Evolutionary conservation across 202 grass and related monocot species (phyloP).

Genomic region (Saccharum hybrid): DNA sequence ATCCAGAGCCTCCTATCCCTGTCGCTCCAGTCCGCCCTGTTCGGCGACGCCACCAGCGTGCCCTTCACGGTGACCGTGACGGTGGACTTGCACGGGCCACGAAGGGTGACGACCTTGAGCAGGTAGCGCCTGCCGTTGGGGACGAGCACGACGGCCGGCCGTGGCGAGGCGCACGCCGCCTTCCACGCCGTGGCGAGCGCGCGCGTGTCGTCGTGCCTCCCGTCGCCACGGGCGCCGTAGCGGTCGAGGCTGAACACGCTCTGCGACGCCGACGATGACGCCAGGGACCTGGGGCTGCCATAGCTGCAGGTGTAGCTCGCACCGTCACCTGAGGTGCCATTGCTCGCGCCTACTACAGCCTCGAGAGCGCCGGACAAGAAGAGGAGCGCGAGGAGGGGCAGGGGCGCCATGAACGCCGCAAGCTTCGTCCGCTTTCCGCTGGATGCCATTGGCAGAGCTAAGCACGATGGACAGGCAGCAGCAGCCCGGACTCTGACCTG

Average conservation of each 20-base stretch:
- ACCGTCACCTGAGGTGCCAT: background rate
- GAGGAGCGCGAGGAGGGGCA: background rate
- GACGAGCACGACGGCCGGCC: slow-evolving; percentile 55
- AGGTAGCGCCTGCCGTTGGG: slow-evolving; percentile 53
- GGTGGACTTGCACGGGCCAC: slow-evolving; percentile 60
- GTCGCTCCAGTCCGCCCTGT: slow-evolving; percentile 41
- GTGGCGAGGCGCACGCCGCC: slow-evolving; percentile 52
- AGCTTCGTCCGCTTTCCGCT: background rate
- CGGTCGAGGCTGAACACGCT: slow-evolving; percentile 22
- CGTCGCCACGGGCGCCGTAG: slow-evolving; percentile 63
- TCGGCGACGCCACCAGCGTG: slow-evolving; percentile 55
- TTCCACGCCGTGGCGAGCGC: slow-evolving; percentile 62
- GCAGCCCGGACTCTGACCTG: background rate
- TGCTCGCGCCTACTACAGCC: background rate
- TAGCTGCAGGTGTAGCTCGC: background rate
- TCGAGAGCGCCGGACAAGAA: background rate
- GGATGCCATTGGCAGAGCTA: background rate
- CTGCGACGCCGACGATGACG: background rate
- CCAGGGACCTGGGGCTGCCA: background rate
- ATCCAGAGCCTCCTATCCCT: slow-evolving; percentile 56
- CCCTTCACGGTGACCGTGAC: slow-evolving; percentile 57
- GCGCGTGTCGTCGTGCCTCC: slow-evolving; percentile 59
- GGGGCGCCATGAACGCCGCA: background rate
- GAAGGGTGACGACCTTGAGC: slow-evolving; percentile 50
- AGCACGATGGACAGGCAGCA: background rate